Percentiles rank a stretch among this genome's conserved stretches.
Conservation (phyloP, 306 rosid genomes). For the Quercus berberidifolia region DNA sequence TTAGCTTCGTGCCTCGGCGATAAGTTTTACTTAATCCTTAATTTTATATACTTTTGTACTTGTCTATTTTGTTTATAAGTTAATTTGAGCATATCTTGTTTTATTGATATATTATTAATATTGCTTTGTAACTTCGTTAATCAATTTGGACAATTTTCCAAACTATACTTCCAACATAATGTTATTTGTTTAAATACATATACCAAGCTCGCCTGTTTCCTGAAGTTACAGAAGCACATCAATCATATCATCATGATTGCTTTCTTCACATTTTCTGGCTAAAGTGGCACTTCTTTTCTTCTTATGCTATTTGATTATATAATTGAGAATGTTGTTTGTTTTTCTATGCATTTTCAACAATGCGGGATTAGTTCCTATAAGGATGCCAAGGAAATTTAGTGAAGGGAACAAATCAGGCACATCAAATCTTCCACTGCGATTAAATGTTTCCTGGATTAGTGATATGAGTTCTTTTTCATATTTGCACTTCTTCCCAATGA, state of each 20-base stretch:
- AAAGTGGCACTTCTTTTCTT: not conserved
- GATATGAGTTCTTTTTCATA: not conserved
- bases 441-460: not conserved
- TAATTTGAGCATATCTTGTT: no score
- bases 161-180: no score
- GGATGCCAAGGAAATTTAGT: no score
- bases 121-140: no score
- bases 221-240: slow-evolving; percentile 3
- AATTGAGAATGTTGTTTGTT: not conserved
- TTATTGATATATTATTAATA: no score
- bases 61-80: no score
- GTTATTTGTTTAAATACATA: not conserved
- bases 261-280: no score
- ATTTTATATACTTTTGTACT: no score
- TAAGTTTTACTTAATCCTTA: no score
- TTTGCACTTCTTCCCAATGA: not conserved
- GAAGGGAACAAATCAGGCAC: no score
- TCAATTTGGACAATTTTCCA: no score
- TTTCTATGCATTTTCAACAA: not conserved
- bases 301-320: not conserved
- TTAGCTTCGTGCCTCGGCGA: no score
- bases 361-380: not conserved
- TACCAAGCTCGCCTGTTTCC: not conserved
- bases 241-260: not conserved
- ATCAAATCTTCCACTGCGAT: not conserved